Conservation (phyloP, 2,329 filamentous ascomycete genomes). For the Trichoderma oligosporum region DNA sequence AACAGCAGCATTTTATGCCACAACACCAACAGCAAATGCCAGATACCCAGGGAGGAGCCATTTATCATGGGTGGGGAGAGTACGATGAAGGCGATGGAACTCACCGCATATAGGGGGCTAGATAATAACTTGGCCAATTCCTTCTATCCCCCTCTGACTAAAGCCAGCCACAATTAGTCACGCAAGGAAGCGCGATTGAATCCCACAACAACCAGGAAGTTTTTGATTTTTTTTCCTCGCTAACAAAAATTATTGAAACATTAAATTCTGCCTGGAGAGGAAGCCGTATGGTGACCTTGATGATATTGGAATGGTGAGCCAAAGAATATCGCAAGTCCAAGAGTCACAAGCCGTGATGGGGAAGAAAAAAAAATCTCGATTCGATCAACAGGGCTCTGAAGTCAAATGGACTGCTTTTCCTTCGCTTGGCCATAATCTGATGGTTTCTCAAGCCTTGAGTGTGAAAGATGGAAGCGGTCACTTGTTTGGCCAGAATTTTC, state of each 20-base stretch:
- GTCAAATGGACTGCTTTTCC: too few species aligned
- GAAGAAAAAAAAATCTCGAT: too few species aligned
- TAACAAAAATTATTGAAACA: background rate
- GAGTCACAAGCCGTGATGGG: too few species aligned
- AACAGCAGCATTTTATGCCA: conserved; percentile 4
- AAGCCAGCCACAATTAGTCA: background rate
- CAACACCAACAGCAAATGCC: conserved; percentile 24
- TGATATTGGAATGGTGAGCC: background rate
- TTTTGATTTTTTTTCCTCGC: background rate
- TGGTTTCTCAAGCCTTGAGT: too few species aligned
- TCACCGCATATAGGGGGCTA: conserved; percentile 6
- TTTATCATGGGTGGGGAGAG: conserved; percentile 4
- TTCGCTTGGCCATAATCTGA: too few species aligned
- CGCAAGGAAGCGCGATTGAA: background rate
- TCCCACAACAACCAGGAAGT: background rate
- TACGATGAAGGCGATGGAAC: background rate
- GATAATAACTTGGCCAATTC: background rate
- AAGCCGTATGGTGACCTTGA: background rate
- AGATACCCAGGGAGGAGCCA: conserved; percentile 38
- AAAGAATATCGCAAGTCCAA: background rate
- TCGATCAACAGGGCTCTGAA: too few species aligned
- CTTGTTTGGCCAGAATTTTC: background rate
- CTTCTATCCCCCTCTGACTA: background rate
- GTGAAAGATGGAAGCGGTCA: too few species aligned
- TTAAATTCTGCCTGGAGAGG: background rate